phyloP scores from a whole-genome alignment of 2,329 filamentous ascomycete species.

The Cladosporium sphaerospermum region DNA sequence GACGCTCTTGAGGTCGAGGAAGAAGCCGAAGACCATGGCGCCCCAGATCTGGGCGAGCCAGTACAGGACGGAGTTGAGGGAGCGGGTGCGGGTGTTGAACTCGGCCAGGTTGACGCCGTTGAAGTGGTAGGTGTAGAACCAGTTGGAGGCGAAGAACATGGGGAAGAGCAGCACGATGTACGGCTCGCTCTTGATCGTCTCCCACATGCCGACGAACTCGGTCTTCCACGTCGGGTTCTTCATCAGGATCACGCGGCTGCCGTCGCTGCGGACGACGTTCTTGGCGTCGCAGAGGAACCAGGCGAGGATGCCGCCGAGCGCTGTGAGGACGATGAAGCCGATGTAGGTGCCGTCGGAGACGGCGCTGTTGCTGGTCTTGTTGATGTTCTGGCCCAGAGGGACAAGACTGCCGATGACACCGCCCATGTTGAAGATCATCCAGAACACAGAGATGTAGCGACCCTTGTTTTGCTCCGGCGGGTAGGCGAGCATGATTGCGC shows the following conservation, averaged over 20 bases:
- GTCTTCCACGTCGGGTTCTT: conserved; percentile 83
- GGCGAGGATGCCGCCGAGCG: conserved; percentile 62
- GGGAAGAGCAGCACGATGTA: conserved; percentile 73
- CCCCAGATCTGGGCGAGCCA: conserved; percentile 73
- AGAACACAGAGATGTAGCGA: conserved; percentile 83
- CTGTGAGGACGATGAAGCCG: conserved; percentile 79
- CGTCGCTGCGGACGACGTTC: conserved; percentile 68
- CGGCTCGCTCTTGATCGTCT: conserved; percentile 64
- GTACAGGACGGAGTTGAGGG: conserved; percentile 71
- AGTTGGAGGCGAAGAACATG: conserved; percentile 75
- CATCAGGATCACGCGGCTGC: conserved; percentile 75
- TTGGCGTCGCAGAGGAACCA: conserved; percentile 65
- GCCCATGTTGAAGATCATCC: conserved; percentile 91
- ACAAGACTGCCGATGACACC: conserved; percentile 77
- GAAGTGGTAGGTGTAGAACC: conserved; percentile 76
- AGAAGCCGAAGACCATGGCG: conserved; percentile 64
- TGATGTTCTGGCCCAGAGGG: conserved; percentile 66
- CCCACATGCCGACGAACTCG: conserved; percentile 68
- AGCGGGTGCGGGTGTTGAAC: conserved; percentile 67
- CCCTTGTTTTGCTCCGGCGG: conserved; percentile 76
- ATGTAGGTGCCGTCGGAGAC: conserved; percentile 79
- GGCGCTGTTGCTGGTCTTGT: conserved; percentile 45
- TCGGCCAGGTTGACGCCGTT: conserved; percentile 64
- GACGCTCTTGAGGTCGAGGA: conserved; percentile 55
- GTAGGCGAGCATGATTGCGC: conserved; percentile 86